A percentile compares a stretch with the other conserved stretches of the same genome.
phyloP scores from a whole-genome alignment of 192 early-diverging fungal species.

The Dimargaris cristalligena region DNA sequence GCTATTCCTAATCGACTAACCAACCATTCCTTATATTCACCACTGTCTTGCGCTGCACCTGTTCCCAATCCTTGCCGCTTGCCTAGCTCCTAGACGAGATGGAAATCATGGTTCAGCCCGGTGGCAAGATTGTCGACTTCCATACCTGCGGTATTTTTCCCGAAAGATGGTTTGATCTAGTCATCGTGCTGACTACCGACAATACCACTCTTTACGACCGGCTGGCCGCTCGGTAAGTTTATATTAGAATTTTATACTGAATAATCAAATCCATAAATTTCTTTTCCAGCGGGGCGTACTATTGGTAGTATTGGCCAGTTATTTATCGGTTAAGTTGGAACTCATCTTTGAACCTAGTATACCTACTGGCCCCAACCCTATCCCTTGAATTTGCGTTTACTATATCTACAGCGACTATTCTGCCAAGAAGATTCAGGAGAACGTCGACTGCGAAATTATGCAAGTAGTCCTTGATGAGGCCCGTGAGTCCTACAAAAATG shows the following conservation, averaged over 20 bases:
- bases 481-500: constrained; percentile 55
- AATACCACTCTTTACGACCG: constrained; percentile 66
- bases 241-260: not conserved
- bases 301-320: too few species aligned
- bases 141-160: constrained; percentile 94
- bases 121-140: constrained; percentile 83
- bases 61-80: not conserved
- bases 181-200: constrained; percentile 72
- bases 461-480: constrained; percentile 86
- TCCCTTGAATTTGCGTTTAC: too few species aligned
- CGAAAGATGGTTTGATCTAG: constrained; percentile 94
- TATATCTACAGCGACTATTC: constrained; percentile 44
- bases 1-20: too few species aligned
- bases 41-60: too few species aligned
- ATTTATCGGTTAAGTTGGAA: too few species aligned
- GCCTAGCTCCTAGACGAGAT: constrained; percentile 74
- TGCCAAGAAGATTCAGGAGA: constrained; percentile 74
- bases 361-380: too few species aligned
- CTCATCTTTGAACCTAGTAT: too few species aligned
- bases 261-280: too few species aligned
- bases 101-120: constrained; percentile 58
- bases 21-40: too few species aligned
- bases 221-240: constrained; percentile 47
- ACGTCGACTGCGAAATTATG: constrained; percentile 96
- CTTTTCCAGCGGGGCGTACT: too few species aligned